Evolutionary conservation across 2,329 filamentous ascomycete genomes (phyloP).

Genomic region (Aspergillus pseudoviridinutans): DNA sequence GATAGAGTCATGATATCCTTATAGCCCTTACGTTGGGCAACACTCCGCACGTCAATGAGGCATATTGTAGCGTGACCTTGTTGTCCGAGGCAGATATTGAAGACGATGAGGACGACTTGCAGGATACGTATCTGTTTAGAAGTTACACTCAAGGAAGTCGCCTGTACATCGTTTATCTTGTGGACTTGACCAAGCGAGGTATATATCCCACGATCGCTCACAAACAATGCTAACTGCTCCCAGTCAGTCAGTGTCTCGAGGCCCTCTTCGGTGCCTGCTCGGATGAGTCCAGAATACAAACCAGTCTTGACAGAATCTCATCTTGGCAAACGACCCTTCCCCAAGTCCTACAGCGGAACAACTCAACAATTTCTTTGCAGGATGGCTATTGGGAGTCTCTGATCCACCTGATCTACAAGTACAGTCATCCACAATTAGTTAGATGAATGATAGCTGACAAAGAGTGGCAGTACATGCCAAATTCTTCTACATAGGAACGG

Average conservation of each 20-base stretch:
- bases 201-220: neutral
- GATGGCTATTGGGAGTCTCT: neutral
- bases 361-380: neutral
- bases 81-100: constrained; percentile 4
- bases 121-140: neutral
- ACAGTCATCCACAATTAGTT: neutral
- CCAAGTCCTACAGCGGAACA: neutral
- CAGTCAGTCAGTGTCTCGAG: neutral
- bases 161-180: neutral
- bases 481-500: neutral
- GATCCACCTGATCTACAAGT: neutral
- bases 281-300: neutral
- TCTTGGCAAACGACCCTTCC: neutral
- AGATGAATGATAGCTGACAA: neutral
- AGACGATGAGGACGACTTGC: neutral
- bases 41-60: constrained; percentile 8
- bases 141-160: neutral
- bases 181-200: neutral
- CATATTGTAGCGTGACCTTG: constrained; percentile 1
- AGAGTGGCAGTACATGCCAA: neutral
- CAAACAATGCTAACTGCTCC: neutral
- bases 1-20: constrained; percentile 3
- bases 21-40: constrained; percentile 1
- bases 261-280: neutral
- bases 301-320: neutral